These are phyloP conservation scores for Neoascochyta sp. DNA, from an alignment of 2,329 filamentous ascomycete genomes.

Conservation along the genomic window DNA sequence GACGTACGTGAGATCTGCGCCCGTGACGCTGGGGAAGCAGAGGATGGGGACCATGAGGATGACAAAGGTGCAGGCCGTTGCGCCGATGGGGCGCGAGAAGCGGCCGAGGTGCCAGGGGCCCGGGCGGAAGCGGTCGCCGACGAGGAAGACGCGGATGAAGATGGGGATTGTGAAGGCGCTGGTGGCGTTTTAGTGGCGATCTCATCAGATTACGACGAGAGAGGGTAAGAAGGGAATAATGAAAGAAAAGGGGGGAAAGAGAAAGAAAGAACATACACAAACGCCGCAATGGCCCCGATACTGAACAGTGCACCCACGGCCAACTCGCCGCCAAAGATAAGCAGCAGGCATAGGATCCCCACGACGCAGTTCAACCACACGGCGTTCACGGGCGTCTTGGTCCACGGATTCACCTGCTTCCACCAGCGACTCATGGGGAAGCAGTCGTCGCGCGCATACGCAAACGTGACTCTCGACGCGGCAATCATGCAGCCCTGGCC, in stretches of 20 bases:
- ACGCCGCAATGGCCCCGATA: conserved; percentile 66
- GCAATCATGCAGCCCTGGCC: conserved; percentile 70
- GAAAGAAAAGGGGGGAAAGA: conserved; percentile 1
- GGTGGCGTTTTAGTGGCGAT: conserved; percentile 1
- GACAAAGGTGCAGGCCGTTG: conserved; percentile 57
- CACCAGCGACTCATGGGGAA: conserved; percentile 60
- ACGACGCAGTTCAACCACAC: conserved; percentile 63
- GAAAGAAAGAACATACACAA: conserved; percentile 49
- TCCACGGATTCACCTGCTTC: conserved; percentile 58
- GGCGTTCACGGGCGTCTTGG: conserved; percentile 65
- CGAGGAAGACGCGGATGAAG: conserved; percentile 57
- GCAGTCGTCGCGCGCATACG: conserved; percentile 68
- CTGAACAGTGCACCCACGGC: conserved; percentile 67
- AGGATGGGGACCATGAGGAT: conserved; percentile 65
- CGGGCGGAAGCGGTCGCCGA: conserved; percentile 60
- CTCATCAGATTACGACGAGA: neutral
- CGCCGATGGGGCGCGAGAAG: conserved; percentile 56
- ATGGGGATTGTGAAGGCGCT: conserved; percentile 55
- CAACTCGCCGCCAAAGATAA: conserved; percentile 61
- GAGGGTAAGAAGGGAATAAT: conserved; percentile 4
- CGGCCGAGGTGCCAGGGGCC: conserved; percentile 67
- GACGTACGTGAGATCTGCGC: conserved; percentile 50
- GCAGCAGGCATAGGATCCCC: conserved; percentile 57
- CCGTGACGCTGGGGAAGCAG: conserved; percentile 59
- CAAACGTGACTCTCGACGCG: conserved; percentile 65